These are phyloP conservation scores for Cyberlindnera subsufficiens DNA, from an alignment of 805 yeast species.

Conservation along the genomic window DNA sequence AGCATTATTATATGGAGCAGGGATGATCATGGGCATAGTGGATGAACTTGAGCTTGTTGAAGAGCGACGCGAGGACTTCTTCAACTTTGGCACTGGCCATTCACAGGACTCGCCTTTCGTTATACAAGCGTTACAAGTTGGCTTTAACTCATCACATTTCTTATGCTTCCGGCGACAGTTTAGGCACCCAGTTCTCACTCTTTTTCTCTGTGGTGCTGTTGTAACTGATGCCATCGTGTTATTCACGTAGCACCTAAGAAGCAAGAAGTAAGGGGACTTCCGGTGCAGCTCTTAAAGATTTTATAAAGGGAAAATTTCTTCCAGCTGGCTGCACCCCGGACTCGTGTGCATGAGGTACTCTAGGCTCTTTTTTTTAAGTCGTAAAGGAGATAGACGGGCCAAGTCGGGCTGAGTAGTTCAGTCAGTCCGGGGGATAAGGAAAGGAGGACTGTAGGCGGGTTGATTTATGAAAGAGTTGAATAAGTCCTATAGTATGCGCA, in stretches of 20 bases:
- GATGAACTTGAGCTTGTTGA: background rate
- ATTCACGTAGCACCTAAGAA: background rate
- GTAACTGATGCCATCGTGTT: background rate
- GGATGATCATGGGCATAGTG: background rate
- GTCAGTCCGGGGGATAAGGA: no score
- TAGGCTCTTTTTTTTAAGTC: no score
- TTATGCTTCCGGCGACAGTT: slow-evolving; percentile 61
- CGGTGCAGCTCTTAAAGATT: no score
- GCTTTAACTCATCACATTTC: slow-evolving; percentile 54
- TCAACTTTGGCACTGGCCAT: slow-evolving; percentile 34
- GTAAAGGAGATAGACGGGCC: no score
- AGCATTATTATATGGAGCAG: background rate
- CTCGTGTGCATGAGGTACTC: no score
- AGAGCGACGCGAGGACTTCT: slow-evolving; percentile 2
- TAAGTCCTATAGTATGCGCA: no score
- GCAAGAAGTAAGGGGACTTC: no score
- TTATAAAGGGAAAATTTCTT: no score
- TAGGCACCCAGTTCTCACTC: slow-evolving; percentile 49
- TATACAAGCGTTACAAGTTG: slow-evolving; percentile 16
- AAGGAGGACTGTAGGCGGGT: no score
- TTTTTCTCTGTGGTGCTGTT: slow-evolving; percentile 14
- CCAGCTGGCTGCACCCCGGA: no score
- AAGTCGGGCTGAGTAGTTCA: no score
- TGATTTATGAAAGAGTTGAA: no score
- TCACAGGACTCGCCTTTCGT: slow-evolving; percentile 10